Base-by-base conservation (phyloP, 1,139 yeast genomes). In the Suhomyces bolitotheri region DNA sequence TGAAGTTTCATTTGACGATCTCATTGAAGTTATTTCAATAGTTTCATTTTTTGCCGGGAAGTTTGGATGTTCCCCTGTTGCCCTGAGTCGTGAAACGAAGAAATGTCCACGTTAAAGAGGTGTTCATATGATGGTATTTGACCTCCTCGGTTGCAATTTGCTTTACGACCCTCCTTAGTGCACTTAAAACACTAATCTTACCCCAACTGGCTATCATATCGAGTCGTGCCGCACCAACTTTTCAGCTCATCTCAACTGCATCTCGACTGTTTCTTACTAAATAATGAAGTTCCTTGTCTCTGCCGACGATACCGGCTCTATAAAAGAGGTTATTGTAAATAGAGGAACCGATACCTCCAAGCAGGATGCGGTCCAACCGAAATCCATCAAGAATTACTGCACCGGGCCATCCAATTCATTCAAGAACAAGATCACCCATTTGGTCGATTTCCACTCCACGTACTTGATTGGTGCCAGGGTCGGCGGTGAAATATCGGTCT, bases 261-360 rank as follows among this genome's bases (percentile, higher is more conserved):
- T 22, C 33, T 24, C 31, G 25, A 30, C 15, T 6, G 8, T 25
- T 17, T 22, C 22, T 5, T 25, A 14, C 30, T 24, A 24, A 24
- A 23, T 12, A 17, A 78, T 78, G 84, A 77, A 68, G 56, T 50
- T 78, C 24, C 47, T 78, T 36, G 78, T 64, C 2, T 62, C 82
- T 13, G 68, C 80, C 3, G 80, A 77, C 44, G 83, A 78, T 46
- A 69, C 74, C 1, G 83, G 83, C 2, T 60, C 71, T 5, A 53
- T 77, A 28, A 78, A 78, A 53, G 85, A 80, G 51, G 64, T 82
- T 9, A 51, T 66, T 5, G 82, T 83, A 46, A 53, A 61, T 23
- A 64, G 69, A 38, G 88, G 88, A 0, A 80, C 87, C 0, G 88
- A 84, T 49, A 82, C 90, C 5, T 81, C 90, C 4, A 67, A 69